A percentile compares a stretch with the other conserved stretches of the same genome.
These are phyloP conservation scores for Salix purpurea DNA, from an alignment of 345 rosid genomes.

Conservation along the genomic window DNA sequence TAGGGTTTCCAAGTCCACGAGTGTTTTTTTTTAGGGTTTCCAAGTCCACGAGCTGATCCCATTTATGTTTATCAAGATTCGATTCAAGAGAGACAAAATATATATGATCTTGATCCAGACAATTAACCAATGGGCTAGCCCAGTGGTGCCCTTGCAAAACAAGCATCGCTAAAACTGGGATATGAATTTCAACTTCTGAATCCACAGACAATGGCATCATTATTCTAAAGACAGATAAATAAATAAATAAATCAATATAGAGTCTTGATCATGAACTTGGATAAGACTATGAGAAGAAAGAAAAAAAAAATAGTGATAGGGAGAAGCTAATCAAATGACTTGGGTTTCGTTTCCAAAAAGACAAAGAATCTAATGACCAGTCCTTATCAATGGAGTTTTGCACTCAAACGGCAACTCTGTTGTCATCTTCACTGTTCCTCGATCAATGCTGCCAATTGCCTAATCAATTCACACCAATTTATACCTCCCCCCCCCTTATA, in stretches of 20 bases:
- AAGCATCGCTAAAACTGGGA: neutral
- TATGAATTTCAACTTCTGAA: neutral
- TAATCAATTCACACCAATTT: neutral
- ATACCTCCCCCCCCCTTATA: neutral
- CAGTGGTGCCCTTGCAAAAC: neutral
- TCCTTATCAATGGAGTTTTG: slow-evolving; percentile 23
- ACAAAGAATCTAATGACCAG: neutral
- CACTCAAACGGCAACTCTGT: slow-evolving; percentile 25
- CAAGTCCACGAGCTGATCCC: neutral
- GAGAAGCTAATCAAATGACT: slow-evolving; percentile 2
- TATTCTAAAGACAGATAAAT: neutral
- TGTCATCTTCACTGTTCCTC: slow-evolving; percentile 13
- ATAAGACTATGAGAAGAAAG: neutral
- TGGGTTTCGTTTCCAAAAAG: neutral
- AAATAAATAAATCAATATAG: neutral
- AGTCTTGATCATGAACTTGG: neutral
- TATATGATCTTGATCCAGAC: neutral
- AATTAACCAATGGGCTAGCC: neutral
- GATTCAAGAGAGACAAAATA: neutral
- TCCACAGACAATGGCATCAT: too few relatives aligned
- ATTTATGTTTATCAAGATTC: neutral
- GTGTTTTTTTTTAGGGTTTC: neutral
- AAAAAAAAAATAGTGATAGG: neutral
- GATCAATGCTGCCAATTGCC: neutral
- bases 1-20: neutral